phyloP scores from a whole-genome alignment of 2,329 filamentous ascomycete genomes.

The Macrophomina pseudophaseolina region DNA sequence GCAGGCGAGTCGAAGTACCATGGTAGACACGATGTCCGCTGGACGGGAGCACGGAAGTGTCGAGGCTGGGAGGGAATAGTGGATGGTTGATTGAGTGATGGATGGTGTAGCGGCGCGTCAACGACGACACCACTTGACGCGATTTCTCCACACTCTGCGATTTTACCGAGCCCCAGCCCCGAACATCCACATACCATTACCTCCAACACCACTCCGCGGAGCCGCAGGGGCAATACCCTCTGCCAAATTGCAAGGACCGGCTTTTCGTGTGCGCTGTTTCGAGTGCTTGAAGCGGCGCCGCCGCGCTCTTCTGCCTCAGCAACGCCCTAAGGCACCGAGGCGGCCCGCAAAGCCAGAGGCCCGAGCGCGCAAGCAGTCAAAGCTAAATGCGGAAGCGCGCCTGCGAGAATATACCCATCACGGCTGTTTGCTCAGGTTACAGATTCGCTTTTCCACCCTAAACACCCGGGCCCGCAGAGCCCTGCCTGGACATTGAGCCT shows the following conservation, averaged over 20 bases:
- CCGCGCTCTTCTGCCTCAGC: background rate
- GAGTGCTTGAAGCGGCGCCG: background rate
- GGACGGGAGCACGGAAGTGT: background rate
- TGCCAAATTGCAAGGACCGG: background rate
- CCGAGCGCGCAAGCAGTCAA: slow-evolving; percentile 1
- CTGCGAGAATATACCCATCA: background rate
- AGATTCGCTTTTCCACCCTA: slow-evolving; percentile 6
- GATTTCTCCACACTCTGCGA: background rate
- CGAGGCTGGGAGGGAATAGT: background rate
- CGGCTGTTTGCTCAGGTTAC: slow-evolving; percentile 8
- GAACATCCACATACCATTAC: background rate
- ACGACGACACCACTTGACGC: background rate
- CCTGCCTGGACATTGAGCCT: background rate
- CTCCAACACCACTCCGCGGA: background rate
- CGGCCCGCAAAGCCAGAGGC: background rate
- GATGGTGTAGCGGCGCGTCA: background rate
- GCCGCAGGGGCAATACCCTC: background rate
- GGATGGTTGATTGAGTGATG: background rate
- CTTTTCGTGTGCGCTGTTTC: background rate
- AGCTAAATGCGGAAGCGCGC: background rate
- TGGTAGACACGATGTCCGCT: background rate
- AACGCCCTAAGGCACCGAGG: background rate
- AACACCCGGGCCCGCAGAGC: slow-evolving; percentile 3
- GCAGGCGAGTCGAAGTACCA: background rate
- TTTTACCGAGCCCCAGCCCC: slow-evolving; percentile 3